phyloP scores from a whole-genome alignment of 2,329 filamentous ascomycete species.

The Calonectria pseudoreteaudii region DNA sequence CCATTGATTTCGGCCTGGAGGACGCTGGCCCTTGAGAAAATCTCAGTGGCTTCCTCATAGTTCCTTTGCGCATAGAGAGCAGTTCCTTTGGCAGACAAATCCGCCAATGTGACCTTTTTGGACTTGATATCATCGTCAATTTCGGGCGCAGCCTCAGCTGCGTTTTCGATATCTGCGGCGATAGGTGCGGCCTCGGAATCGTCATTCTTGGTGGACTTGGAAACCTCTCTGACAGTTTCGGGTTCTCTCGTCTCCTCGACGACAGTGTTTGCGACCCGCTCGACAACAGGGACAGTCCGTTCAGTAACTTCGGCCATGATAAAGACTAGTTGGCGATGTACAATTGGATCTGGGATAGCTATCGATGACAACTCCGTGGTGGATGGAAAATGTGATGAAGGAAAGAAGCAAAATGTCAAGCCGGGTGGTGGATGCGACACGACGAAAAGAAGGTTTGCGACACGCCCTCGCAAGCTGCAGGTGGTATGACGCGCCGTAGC shows the following conservation, averaged over 20 bases:
- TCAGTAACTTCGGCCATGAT: slow-evolving; percentile 47
- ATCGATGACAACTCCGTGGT: neutral
- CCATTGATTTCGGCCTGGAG: slow-evolving; percentile 92
- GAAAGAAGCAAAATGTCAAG: neutral
- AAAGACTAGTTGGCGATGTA: neutral
- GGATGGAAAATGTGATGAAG: slow-evolving; percentile 2
- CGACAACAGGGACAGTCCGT: slow-evolving; percentile 38
- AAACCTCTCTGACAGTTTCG: slow-evolving; percentile 21
- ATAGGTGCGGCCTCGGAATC: slow-evolving; percentile 29
- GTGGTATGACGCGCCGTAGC: slow-evolving; percentile 37
- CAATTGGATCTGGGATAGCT: slow-evolving; percentile 5
- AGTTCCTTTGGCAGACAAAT: slow-evolving; percentile 83
- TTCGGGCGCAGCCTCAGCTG: slow-evolving; percentile 23
- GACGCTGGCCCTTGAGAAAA: slow-evolving; percentile 89
- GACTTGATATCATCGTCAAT: slow-evolving; percentile 60
- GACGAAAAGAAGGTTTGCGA: slow-evolving; percentile 36
- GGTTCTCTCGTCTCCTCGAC: slow-evolving; percentile 29
- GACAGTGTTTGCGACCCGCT: slow-evolving; percentile 30
- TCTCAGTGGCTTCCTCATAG: slow-evolving; percentile 85
- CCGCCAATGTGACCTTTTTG: slow-evolving; percentile 75
- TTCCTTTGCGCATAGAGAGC: slow-evolving; percentile 91
- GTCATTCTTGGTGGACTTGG: slow-evolving; percentile 31
- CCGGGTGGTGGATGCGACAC: slow-evolving; percentile 10
- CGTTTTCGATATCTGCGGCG: slow-evolving; percentile 36
- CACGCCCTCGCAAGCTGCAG: slow-evolving; percentile 30